Evolutionary conservation across 202 grass and related monocot species (phyloP).

Genomic region (Schoenoplectus triqueter): DNA sequence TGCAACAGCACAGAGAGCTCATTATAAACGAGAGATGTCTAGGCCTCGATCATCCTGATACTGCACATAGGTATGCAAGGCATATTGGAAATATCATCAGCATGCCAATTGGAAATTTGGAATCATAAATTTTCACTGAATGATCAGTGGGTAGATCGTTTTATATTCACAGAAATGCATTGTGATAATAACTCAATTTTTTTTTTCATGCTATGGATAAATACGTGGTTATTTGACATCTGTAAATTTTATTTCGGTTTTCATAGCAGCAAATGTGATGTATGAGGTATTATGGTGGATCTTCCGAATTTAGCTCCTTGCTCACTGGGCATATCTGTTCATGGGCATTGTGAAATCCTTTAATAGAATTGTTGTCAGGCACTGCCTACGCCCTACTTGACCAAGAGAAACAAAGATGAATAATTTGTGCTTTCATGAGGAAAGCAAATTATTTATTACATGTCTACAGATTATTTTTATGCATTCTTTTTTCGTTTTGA

Average conservation of each 20-base stretch:
- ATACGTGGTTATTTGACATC: background rate
- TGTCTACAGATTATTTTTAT: background rate
- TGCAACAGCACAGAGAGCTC: slow-evolving; percentile 95
- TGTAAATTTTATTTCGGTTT: background rate
- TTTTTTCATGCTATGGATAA: background rate
- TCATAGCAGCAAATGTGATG: background rate
- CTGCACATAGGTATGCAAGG: slow-evolving; percentile 76
- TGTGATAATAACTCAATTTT: background rate
- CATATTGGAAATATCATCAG: slow-evolving; percentile 10
- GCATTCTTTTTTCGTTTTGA: background rate
- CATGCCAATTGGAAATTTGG: slow-evolving; percentile 20
- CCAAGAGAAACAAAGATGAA: background rate
- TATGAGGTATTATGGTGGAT: too few relatives aligned
- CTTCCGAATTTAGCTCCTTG: background rate
- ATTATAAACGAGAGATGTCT: slow-evolving; percentile 98
- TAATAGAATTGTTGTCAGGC: background rate
- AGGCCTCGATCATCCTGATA: slow-evolving; percentile 98
- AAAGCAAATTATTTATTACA: background rate
- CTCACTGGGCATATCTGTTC: background rate
- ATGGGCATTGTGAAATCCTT: background rate
- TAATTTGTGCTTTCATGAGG: background rate
- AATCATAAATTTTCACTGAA: background rate
- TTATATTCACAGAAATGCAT: slow-evolving; percentile 12
- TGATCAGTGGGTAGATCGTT: slow-evolving; percentile 4
- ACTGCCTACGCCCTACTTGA: background rate